Conservation (phyloP, 306 rosid genomes). For the Acacia confusa region DNA sequence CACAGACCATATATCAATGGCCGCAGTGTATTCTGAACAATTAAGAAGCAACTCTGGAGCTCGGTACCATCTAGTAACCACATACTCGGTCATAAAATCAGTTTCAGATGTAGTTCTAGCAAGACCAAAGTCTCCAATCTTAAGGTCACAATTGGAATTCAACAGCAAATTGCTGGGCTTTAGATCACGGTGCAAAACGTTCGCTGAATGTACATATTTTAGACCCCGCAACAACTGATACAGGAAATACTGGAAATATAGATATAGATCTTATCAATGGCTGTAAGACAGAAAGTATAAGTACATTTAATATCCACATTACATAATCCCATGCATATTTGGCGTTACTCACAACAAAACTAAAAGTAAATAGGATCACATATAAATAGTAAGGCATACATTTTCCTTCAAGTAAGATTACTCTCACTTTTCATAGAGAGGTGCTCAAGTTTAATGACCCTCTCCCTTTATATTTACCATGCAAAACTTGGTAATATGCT, state of each 20-base stretch:
- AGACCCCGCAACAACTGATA: slow-evolving; percentile 96
- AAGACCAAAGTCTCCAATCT: slow-evolving; percentile 96
- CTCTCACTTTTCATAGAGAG: not conserved
- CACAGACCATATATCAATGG: slow-evolving; percentile 97
- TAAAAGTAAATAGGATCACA: not conserved
- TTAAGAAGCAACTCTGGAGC: slow-evolving; percentile 95
- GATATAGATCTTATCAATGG: slow-evolving; percentile 32
- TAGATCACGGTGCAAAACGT: slow-evolving; percentile 92
- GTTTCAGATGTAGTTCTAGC: slow-evolving; percentile 99
- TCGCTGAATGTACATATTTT: slow-evolving; percentile 87
- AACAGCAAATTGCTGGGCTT: slow-evolving; percentile 94
- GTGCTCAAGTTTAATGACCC: not conserved
- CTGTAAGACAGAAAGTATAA: slow-evolving; percentile 28
- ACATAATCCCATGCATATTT: slow-evolving; percentile 5
- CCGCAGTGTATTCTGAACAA: slow-evolving; percentile 94
- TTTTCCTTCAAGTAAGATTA: not conserved
- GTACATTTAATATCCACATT: not conserved
- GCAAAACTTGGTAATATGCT: not conserved
- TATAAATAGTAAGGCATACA: not conserved
- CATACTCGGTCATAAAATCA: slow-evolving; percentile 98
- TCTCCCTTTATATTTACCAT: not conserved
- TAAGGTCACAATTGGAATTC: slow-evolving; percentile 95
- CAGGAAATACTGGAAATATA: slow-evolving; percentile 75
- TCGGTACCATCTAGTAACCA: slow-evolving; percentile 97
- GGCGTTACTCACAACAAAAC: not conserved